These are phyloP conservation scores for Gynochthodes officinalis DNA, from an alignment of 257 asterid genomes.

Conservation along the genomic window DNA sequence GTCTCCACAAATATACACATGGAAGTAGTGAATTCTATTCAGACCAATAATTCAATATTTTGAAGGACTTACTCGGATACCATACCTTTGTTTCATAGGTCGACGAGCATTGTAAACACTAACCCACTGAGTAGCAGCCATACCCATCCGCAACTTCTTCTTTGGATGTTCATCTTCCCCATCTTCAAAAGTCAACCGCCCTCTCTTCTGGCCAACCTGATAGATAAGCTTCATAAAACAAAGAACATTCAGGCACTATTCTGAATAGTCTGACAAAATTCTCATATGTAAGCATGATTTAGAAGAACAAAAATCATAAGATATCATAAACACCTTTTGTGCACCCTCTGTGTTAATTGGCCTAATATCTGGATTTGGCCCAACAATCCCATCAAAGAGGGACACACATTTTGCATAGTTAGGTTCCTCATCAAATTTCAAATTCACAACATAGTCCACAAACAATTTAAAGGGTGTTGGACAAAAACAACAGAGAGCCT, in stretches of 20 bases:
- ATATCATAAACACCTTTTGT: constrained; percentile 52
- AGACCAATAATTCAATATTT: constrained; percentile 1
- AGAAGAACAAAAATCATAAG: constrained; percentile 9
- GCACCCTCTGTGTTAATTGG: constrained; percentile 92
- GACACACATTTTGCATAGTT: constrained; percentile 67
- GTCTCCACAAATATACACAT: neutral
- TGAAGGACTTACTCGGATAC: neutral
- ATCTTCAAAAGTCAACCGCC: constrained; percentile 55
- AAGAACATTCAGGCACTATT: constrained; percentile 24
- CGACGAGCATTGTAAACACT: constrained; percentile 74
- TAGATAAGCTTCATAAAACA: constrained; percentile 46
- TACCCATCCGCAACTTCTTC: constrained; percentile 74
- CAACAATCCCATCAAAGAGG: constrained; percentile 73
- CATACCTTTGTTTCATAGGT: constrained; percentile 88
- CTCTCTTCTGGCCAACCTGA: constrained; percentile 81
- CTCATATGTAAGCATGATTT: neutral
- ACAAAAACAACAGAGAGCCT: constrained; percentile 60
- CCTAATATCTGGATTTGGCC: constrained; percentile 67
- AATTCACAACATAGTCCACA: constrained; percentile 67
- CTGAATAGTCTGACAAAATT: constrained; percentile 2
- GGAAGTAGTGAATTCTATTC: neutral
- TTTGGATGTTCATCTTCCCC: constrained; percentile 78
- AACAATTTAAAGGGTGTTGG: constrained; percentile 63
- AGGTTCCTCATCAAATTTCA: constrained; percentile 88
- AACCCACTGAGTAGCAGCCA: constrained; percentile 84